Base-by-base conservation (phyloP, 148 eudicot species). In the Cornus controversa region DNA sequence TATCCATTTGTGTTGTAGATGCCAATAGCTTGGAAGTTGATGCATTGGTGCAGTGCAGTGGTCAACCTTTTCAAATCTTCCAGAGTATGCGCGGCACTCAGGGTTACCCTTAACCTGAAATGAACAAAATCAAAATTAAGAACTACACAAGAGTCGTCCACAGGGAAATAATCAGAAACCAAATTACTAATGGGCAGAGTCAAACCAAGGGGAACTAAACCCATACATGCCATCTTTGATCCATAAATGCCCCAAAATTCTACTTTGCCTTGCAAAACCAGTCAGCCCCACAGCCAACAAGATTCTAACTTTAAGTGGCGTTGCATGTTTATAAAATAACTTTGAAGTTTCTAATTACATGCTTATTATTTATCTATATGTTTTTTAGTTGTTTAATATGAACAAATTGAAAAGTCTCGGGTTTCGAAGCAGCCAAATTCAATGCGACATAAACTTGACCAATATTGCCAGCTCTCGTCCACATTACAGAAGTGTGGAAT, bases 61-160 rank as follows among this genome's bases (percentile, higher is more conserved):
- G 90, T 87, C n/a, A 94, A 87, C 80, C 86, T 88, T 83, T 82
- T 84, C 79, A 94, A 78, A 82, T 94, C 97, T 42, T 83, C 86
- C 81, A 78, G 80, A 26, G 95, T 94, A 79, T 94, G 98, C 31
- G 91, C 94, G 34, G 98, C 97, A 62, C 95, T 91, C 58, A 94
- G 78, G 42, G 97, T 89, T 27, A 94, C 82, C 82, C 98, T 84
- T 66, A 94, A 84, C 87, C 98, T 94, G 82, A 60, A 75, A 58
- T 62, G 70, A 22, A n/a, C n/a, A 26, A 50, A 36, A 57, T 2
- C 26, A 15, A 50, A 64, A n/a, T n/a, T 5, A 5, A 78, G 66
- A 37, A 24, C 42, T 8, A 69, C 8, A 69, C 31, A 53, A 18
- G 13, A 22, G 54, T 31, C 54, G 54, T 31, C 54, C 54, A 47